phyloP scores from a whole-genome alignment of 257 asterid species.

The Mitragyna speciosa region DNA sequence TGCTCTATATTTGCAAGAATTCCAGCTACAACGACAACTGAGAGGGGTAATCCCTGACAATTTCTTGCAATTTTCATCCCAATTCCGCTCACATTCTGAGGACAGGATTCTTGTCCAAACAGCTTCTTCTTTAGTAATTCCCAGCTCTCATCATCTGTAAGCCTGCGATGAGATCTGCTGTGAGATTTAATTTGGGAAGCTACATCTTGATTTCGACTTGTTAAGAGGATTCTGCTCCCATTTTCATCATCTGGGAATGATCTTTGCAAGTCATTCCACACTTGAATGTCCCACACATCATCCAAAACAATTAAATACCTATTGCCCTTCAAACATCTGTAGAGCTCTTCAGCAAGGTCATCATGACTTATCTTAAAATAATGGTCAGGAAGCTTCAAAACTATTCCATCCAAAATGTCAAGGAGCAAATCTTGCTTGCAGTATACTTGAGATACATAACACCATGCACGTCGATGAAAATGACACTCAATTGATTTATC shows the following conservation, averaged over 20 bases:
- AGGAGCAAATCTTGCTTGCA: too few species aligned
- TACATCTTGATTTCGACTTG: conserved; percentile 14
- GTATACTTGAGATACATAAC: too few species aligned
- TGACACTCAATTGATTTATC: too few species aligned
- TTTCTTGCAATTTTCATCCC: conserved; percentile 19
- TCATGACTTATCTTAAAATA: too few species aligned
- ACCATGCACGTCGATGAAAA: too few species aligned
- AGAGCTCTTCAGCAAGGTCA: neutral
- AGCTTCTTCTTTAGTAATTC: conserved; percentile 8
- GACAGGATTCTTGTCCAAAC: conserved; percentile 1
- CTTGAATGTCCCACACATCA: conserved; percentile 5
- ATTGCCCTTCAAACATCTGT: neutral
- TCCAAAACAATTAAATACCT: conserved; percentile 11
- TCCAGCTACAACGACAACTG: conserved; percentile 5
- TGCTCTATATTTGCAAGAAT: neutral
- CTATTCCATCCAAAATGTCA: too few species aligned
- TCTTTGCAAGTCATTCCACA: neutral
- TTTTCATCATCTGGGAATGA: neutral
- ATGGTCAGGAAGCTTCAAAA: too few species aligned
- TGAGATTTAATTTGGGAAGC: neutral
- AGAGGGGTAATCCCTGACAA: conserved; percentile 36
- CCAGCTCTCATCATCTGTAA: conserved; percentile 23
- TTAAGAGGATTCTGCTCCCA: conserved; percentile 19
- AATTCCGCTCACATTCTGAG: neutral
- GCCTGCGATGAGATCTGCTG: neutral